Conservation (phyloP, 306 rosid species). For the Quercus engelmannii region DNA sequence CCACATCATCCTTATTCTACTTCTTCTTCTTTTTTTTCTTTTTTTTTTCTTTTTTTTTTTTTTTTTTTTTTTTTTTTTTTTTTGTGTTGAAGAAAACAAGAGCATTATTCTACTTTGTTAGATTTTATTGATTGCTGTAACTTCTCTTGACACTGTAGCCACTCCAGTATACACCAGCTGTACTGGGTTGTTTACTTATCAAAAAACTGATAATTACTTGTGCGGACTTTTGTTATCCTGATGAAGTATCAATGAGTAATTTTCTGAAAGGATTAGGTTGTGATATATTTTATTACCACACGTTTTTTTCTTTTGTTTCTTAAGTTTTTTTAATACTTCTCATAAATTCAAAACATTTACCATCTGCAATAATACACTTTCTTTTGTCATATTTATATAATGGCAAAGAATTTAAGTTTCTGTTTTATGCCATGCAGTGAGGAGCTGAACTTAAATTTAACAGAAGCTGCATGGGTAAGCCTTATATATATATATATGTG, state of each 20-base stretch:
- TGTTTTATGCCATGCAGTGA: conserved; percentile 57
- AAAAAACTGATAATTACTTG: neutral
- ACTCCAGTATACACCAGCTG: too few species aligned
- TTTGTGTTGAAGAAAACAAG: too few species aligned
- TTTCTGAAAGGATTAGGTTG: neutral
- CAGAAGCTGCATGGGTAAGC: conserved; percentile 97
- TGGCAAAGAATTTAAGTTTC: conserved; percentile 27
- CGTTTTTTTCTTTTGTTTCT: neutral
- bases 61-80: too few species aligned
- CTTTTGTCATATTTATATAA: neutral
- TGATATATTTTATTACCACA: neutral
- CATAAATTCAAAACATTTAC: neutral
- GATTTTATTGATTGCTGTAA: too few species aligned
- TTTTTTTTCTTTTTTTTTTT: too few species aligned
- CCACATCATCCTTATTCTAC: too few species aligned
- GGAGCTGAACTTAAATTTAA: conserved; percentile 84
- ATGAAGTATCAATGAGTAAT: neutral
- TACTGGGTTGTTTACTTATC: too few species aligned
- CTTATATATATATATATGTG: neutral
- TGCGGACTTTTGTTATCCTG: neutral
- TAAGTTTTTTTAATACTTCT: neutral
- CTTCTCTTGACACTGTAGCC: too few species aligned
- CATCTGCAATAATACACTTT: neutral
- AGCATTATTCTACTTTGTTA: too few species aligned
- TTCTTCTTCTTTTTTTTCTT: too few species aligned